phyloP scores from a whole-genome alignment of 2,329 filamentous ascomycete genomes.

The Colletotrichum shisoi region DNA sequence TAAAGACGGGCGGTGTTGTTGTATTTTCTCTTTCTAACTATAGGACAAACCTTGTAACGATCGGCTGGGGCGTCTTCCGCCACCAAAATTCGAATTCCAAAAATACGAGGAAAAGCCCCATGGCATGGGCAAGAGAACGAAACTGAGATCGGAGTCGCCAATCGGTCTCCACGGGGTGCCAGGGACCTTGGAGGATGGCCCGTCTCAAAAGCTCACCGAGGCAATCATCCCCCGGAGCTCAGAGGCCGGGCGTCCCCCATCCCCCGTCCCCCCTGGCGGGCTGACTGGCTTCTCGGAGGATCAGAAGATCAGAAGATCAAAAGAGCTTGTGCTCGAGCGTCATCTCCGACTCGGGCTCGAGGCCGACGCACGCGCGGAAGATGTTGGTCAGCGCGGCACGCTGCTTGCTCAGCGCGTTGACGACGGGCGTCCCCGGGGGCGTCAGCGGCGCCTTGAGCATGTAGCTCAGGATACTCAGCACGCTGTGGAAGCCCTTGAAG shows the following conservation, averaged over 20 bases:
- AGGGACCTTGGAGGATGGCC: too few species aligned
- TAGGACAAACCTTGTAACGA: not conserved
- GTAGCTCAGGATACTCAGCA: conserved; percentile 96
- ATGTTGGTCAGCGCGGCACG: conserved; percentile 94
- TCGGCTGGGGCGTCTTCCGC: not conserved
- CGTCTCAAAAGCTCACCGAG: too few species aligned
- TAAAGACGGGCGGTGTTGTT: conserved; percentile 32
- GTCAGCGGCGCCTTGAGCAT: conserved; percentile 98
- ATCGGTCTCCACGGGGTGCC: not conserved
- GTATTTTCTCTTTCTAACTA: conserved; percentile 6
- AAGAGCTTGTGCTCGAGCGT: conserved; percentile 98
- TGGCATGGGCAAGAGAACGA: conserved; percentile 24
- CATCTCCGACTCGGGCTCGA: conserved; percentile 99
- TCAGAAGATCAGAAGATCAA: conserved; percentile 65
- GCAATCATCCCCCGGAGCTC: too few species aligned
- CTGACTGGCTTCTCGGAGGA: conserved; percentile 30
- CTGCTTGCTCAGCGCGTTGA: conserved; percentile 97
- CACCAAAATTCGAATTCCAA: not conserved
- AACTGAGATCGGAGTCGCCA: not conserved
- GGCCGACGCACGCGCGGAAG: conserved; percentile 94
- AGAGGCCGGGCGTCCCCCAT: too few species aligned
- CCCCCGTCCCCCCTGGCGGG: too few species aligned
- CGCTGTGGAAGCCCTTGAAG: conserved; percentile 94
- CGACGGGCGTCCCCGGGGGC: conserved; percentile 90
- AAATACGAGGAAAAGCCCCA: conserved; percentile 3